Evolutionary conservation across 805 yeast genomes (phyloP), one percentile per base, ranked within the genome.

Genomic region (Yamadazyma olivae): DNA sequence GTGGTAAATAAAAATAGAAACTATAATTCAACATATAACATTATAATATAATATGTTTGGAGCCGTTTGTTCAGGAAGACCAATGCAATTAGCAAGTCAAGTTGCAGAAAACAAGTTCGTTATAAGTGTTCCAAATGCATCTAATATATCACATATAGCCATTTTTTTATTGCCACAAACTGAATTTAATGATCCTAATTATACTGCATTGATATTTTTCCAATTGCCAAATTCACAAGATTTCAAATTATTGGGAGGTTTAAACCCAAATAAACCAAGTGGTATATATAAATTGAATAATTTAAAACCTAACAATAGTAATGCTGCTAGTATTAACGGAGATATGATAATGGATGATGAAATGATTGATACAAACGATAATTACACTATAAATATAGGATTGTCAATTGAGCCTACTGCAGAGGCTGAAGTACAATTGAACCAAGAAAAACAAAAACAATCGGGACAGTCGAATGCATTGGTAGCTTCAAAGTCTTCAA

Each of bases 131-230:
- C 71, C 73, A 35, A 77, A 79, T 47, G 85, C 88, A 0, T 65
- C 82, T 6, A 73, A 71, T 30, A 71, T 83, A 28, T 83, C 89
- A 30, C 95, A 88, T 55, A 70, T 93, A 26, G 84, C 95, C 1
- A 67, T 93, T 3, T 93, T 93, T 56, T 63, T 90, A 32, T 70
- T 93, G 1, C 99, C 99, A 0, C 86, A 87, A 44, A 75, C 84
- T 3, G 79, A 75, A 19, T 66, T 68, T 43, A 50, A 51, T 24
- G 96, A 90, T 37, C 74, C 77, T 1, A 74, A 74, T 31, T 83
- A 70, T 48, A 79, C 91, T 1, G 98, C 97, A 0, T 71, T 91
- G 27, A 86, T 93, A 2, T 93, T 83, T 58, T 91, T 88, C 60
- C 96, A 91, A 55, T 62, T 90, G 35, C 89, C 90, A 10, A 67